A percentile compares a stretch with the other conserved stretches of the same genome.
Evolutionary conservation across 2,329 filamentous ascomycete genomes (phyloP).

Genomic region (Fusarium algeriense): DNA sequence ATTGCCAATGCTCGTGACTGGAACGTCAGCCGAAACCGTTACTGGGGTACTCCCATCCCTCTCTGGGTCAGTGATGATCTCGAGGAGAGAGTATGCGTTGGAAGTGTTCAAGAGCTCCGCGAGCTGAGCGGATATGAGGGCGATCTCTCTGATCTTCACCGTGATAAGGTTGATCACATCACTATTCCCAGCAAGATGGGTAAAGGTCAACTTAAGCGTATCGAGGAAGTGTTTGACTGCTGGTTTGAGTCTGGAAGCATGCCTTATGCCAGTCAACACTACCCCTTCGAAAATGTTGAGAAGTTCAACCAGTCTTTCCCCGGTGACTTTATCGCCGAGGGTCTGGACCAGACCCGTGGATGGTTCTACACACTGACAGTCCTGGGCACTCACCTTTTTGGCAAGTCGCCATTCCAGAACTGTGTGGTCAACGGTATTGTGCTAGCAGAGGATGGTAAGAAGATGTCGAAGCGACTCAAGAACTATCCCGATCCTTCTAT

Average conservation of each 20-base stretch:
- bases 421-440: slow-evolving; percentile 98
- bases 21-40: slow-evolving; percentile 94
- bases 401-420: slow-evolving; percentile 89
- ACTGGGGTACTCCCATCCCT: slow-evolving; percentile 94
- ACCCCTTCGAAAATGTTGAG: slow-evolving; percentile 90
- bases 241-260: slow-evolving; percentile 98
- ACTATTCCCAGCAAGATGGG: slow-evolving; percentile 92
- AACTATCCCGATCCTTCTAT: slow-evolving; percentile 92
- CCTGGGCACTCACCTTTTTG: slow-evolving; percentile 88
- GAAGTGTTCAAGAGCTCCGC: slow-evolving; percentile 86
- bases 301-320: slow-evolving; percentile 85
- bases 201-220: slow-evolving; percentile 82
- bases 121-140: slow-evolving; percentile 87
- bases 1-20: slow-evolving; percentile 92
- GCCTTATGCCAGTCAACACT: slow-evolving; percentile 92
- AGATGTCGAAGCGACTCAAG: slow-evolving; percentile 97
- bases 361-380: slow-evolving; percentile 98
- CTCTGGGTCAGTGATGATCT: slow-evolving; percentile 92
- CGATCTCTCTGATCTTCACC: slow-evolving; percentile 86
- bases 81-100: slow-evolving; percentile 87
- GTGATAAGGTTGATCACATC: slow-evolving; percentile 93
- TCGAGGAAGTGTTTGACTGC: slow-evolving; percentile 94
- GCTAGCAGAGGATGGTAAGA: slow-evolving; percentile 93
- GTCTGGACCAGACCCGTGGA: slow-evolving; percentile 91
- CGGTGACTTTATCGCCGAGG: slow-evolving; percentile 94